Base-by-base conservation (phyloP, 2,329 filamentous ascomycete species). In the Colletotrichum sp. region DNA sequence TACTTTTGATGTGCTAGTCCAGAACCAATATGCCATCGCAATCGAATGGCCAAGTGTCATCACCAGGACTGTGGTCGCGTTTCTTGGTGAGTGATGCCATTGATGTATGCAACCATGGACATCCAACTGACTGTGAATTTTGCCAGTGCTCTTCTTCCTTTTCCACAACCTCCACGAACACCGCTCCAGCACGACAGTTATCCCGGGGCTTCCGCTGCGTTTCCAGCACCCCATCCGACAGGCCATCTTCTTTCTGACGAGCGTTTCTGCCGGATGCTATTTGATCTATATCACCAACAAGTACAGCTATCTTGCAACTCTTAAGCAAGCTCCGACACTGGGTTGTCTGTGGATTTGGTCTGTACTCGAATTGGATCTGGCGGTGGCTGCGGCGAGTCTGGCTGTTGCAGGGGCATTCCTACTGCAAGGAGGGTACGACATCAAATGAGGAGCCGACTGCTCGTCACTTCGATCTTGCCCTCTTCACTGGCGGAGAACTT, bases 291-390 rank as follows among this genome's bases (percentile, higher is more conserved):
- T 96, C 69, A 95, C 94, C 30, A 99, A 98, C 81, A 90, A 88
- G 34, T 91, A 93, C 78, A 92, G 93, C 6, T 99, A 98, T 81
- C 92, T 98, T 79, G 94, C 94, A 8, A 93, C 98, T 24, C 96
- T 99, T 95, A 98, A 98, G 87, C 93, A 92, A 78, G 94, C 96
- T 1, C 97, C 97, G n/a, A 93, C 96, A 7, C 84, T 98, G 16
- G 97, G 95, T 0, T 96, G 95, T 55, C 84, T 99, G 21, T 99
- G 96, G 96, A 90, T 99, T 6, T 99, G 96, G 96, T 92, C 94
- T 36, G 93, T 99, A 26, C 90, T 99, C 63, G 97, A 99, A 86
- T 90, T 98, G 85, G 90, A 95, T 71, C 86, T 98, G 55, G 81
- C 88, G 1, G 92, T 91, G 81, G 95, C 94, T 1, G 86, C 93